A percentile compares a stretch with the other conserved stretches of the same genome.
These are phyloP conservation scores for Ulota crispa DNA, from an alignment of 225 moss, liverwort and hornwort genomes.

Conservation along the genomic window DNA sequence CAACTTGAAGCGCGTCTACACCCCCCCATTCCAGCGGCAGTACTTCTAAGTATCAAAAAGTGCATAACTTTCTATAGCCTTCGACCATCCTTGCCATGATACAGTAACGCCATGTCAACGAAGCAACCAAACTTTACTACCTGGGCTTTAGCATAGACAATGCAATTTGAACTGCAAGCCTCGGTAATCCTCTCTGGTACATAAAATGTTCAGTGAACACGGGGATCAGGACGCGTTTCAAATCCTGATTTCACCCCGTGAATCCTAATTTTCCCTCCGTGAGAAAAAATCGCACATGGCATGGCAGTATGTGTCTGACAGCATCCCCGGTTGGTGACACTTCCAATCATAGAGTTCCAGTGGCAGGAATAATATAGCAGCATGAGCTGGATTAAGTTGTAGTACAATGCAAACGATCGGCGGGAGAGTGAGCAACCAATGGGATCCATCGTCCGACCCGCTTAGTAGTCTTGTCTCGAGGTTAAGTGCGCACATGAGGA, in stretches of 20 bases:
- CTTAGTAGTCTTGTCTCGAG: not conserved
- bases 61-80: not conserved
- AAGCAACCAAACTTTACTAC: not conserved
- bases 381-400: conserved; percentile 1
- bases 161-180: not conserved
- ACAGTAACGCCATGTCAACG: not conserved
- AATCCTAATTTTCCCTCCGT: not conserved
- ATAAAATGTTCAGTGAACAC: not conserved
- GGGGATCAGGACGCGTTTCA: not conserved
- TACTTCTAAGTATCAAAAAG: not conserved
- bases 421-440: conserved; percentile 8
- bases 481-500: conserved; percentile 11
- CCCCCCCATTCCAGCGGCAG: not conserved
- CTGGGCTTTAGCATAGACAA: not conserved
- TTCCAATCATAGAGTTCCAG: conserved; percentile 26
- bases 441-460: conserved; percentile 17
- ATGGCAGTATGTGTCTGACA: conserved; percentile 17
- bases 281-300: not conserved
- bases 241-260: not conserved
- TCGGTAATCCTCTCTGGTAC: not conserved
- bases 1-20: not conserved
- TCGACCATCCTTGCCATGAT: not conserved
- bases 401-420: conserved; percentile 19
- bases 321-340: conserved; percentile 7
- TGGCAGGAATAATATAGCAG: conserved; percentile 13